Conservation (phyloP, 371 early-diverging fungal species). For the Mortierella sp. region DNA sequence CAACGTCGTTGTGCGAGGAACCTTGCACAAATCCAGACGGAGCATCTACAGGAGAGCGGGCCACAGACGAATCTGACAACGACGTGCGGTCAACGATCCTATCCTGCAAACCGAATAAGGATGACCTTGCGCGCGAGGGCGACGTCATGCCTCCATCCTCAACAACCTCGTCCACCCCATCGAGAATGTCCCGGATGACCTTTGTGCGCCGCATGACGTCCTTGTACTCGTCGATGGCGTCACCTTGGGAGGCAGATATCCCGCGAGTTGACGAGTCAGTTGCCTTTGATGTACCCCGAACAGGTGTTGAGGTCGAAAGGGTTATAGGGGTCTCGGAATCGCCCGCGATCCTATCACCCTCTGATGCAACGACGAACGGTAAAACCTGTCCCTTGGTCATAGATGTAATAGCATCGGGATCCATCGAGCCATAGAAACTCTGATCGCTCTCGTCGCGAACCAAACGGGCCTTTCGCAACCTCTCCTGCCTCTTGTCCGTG, state of each 20-base stretch:
- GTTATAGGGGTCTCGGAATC: background rate
- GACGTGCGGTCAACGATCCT: constrained; percentile 22
- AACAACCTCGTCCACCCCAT: constrained; percentile 24
- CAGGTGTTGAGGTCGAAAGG: background rate
- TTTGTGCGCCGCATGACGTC: constrained; percentile 32
- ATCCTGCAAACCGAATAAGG: background rate
- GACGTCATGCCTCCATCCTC: constrained; percentile 10
- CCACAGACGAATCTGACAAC: background rate
- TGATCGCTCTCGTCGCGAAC: background rate
- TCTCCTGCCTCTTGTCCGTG: constrained; percentile 37
- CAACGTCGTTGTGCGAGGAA: constrained; percentile 6
- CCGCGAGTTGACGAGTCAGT: background rate
- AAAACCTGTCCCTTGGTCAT: constrained; percentile 19
- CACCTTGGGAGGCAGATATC: background rate
- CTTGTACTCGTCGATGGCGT: constrained; percentile 36
- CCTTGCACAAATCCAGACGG: background rate
- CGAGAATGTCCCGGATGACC: constrained; percentile 39
- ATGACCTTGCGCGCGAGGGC: constrained; percentile 10
- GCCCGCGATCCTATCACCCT: background rate
- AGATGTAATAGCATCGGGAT: background rate
- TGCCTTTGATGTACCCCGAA: background rate
- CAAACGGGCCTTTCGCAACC: constrained; percentile 17
- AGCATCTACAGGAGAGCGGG: background rate
- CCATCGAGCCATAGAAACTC: background rate
- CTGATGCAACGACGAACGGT: constrained; percentile 19